Conservation (phyloP, 345 rosid species). For the Nasturtium officinale region DNA sequence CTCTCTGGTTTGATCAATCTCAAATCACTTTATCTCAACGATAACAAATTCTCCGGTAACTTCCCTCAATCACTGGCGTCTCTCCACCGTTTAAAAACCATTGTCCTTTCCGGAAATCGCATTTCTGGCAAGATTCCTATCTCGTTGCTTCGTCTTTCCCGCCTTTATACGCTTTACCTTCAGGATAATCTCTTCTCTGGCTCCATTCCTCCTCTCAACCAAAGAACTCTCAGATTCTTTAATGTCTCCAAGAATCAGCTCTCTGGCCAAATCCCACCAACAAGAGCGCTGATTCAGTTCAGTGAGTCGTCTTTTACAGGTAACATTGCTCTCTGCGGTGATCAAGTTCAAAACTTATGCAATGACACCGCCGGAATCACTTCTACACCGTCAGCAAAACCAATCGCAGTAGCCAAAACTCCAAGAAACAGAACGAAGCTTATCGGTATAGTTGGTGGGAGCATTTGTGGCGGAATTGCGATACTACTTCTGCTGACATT, state of each 20-base stretch:
- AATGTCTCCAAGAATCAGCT: conserved; percentile 76
- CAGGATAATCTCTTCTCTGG: conserved; percentile 68
- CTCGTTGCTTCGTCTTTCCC: conserved; percentile 57
- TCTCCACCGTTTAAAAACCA: conserved; percentile 75
- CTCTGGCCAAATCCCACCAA: conserved; percentile 74
- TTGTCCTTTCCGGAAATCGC: conserved; percentile 60
- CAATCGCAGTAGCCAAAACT: conserved; percentile 1
- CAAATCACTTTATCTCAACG: conserved; percentile 70
- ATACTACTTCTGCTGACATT: conserved; percentile 27
- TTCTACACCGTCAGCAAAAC: conserved; percentile 22
- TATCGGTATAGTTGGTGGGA: conserved; percentile 47
- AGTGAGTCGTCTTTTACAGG: conserved; percentile 60
- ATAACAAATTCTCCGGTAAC: conserved; percentile 70
- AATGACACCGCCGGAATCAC: background rate
- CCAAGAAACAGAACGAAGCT: conserved; percentile 24
- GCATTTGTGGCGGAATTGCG: conserved; percentile 51
- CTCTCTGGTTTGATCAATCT: conserved; percentile 73
- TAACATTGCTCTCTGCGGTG: conserved; percentile 72
- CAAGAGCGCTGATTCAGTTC: conserved; percentile 64
- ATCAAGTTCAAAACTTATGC: conserved; percentile 62
- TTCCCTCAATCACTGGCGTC: conserved; percentile 67
- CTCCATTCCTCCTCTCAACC: conserved; percentile 70
- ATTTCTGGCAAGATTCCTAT: conserved; percentile 69
- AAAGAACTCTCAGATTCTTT: conserved; percentile 73
- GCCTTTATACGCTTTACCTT: conserved; percentile 62